Evolutionary conservation across 257 asterid genomes (phyloP).

Genomic region (Gentiana macrophylla): DNA sequence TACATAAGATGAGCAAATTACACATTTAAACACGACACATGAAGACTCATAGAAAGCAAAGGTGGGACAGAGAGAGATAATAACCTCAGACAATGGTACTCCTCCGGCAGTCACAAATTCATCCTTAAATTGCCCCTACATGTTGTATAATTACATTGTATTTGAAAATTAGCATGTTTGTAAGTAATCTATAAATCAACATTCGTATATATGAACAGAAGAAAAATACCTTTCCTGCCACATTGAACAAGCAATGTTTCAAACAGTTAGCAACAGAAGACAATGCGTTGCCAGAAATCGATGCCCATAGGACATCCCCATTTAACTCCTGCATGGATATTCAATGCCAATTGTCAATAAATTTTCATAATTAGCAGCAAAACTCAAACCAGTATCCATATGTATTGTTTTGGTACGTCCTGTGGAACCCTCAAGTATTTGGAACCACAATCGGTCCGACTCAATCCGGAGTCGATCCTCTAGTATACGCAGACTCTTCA

Average conservation of each 20-base stretch:
- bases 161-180: constrained; percentile 7
- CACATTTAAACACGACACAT: no score
- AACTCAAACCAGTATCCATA: constrained; percentile 11
- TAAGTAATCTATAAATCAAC: background rate
- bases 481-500: no score
- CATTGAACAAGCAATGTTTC: constrained; percentile 50
- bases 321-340: constrained; percentile 38
- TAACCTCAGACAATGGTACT: constrained; percentile 88
- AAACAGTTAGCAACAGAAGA: constrained; percentile 46
- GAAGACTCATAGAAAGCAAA: constrained; percentile 1
- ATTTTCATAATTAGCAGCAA: constrained; percentile 3
- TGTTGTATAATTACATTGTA: constrained; percentile 1
- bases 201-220: constrained; percentile 1
- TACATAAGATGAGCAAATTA: no score
- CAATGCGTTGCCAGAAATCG: constrained; percentile 49
- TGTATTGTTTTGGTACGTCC: no score
- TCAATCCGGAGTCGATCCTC: no score
- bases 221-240: constrained; percentile 68
- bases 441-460: no score
- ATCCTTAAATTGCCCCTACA: constrained; percentile 93
- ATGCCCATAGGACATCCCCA: constrained; percentile 79
- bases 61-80: constrained; percentile 14
- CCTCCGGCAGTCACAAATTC: constrained; percentile 99
- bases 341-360: constrained; percentile 7
- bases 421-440: no score